Conservation (phyloP, 2,329 filamentous ascomycete species). For the Colletotrichum costaricense region DNA sequence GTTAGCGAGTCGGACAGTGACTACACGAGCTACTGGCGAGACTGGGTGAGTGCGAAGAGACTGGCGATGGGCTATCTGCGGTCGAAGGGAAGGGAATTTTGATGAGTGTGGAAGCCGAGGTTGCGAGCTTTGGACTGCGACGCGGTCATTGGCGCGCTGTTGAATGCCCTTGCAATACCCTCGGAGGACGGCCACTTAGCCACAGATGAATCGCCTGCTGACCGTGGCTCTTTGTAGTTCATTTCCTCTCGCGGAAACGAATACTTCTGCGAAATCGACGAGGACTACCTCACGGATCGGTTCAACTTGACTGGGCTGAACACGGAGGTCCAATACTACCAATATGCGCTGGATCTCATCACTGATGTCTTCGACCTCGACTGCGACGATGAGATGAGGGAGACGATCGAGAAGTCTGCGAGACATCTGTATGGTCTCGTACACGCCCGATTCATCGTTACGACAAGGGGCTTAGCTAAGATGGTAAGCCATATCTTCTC, state of each 20-base stretch:
- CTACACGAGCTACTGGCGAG: slow-evolving; percentile 99
- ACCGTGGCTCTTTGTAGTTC: slow-evolving; percentile 71
- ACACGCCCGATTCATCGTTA: slow-evolving; percentile 96
- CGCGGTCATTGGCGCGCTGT: background rate
- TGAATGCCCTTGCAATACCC: background rate
- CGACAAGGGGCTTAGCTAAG: slow-evolving; percentile 90
- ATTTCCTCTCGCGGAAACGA: slow-evolving; percentile 98
- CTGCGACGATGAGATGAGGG: slow-evolving; percentile 97
- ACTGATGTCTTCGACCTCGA: slow-evolving; percentile 99
- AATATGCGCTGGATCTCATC: slow-evolving; percentile 96
- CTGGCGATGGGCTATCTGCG: background rate
- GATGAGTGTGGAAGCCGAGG: background rate
- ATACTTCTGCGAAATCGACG: slow-evolving; percentile 99
- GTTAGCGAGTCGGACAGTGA: slow-evolving; percentile 98
- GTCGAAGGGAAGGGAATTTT: background rate
- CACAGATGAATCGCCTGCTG: background rate
- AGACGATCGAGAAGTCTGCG: slow-evolving; percentile 97
- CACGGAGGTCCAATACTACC: slow-evolving; percentile 98
- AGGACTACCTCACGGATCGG: slow-evolving; percentile 96
- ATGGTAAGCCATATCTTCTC: slow-evolving; percentile 74
- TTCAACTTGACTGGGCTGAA: slow-evolving; percentile 98
- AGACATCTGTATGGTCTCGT: slow-evolving; percentile 95
- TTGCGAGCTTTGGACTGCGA: background rate
- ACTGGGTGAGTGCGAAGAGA: slow-evolving; percentile 81
- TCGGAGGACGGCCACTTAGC: background rate